phyloP scores from a whole-genome alignment of 495 filamentous ascomycete genomes.

The Aspergillus kassunensis region DNA sequence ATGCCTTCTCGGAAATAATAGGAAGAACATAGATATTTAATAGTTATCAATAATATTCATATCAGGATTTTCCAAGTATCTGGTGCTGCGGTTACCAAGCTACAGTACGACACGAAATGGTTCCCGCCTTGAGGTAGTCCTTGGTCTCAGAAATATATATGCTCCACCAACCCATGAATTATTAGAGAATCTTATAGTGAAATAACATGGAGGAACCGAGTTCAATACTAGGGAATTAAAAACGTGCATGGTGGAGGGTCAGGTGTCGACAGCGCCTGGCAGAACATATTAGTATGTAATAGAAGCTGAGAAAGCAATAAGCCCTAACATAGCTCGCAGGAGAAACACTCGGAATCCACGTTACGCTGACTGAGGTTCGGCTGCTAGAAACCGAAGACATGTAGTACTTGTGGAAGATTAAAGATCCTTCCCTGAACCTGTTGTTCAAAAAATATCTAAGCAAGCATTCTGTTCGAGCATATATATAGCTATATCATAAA shows the following conservation, averaged over 20 bases:
- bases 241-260: neutral
- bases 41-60: neutral
- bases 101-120: neutral
- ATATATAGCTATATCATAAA: neutral
- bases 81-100: neutral
- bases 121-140: neutral
- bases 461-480: conserved; percentile 8
- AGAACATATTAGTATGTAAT: conserved; percentile 8
- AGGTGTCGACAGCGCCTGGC: conserved; percentile 1
- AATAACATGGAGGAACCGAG: neutral
- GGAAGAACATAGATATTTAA: neutral
- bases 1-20: neutral
- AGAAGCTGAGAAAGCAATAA: neutral
- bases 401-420: conserved; percentile 1
- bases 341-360: neutral
- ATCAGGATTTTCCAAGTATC: neutral
- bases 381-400: neutral
- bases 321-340: neutral
- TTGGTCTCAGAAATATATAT: neutral
- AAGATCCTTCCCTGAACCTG: neutral
- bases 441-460: conserved; percentile 7
- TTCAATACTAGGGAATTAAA: neutral
- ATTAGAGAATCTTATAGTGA: neutral
- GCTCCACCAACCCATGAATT: neutral
- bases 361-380: conserved; percentile 3